A percentile compares a stretch with the other conserved stretches of the same genome.
Evolutionary conservation across 2,329 filamentous ascomycete genomes (phyloP).

Genomic region (Massarina eburnea): DNA sequence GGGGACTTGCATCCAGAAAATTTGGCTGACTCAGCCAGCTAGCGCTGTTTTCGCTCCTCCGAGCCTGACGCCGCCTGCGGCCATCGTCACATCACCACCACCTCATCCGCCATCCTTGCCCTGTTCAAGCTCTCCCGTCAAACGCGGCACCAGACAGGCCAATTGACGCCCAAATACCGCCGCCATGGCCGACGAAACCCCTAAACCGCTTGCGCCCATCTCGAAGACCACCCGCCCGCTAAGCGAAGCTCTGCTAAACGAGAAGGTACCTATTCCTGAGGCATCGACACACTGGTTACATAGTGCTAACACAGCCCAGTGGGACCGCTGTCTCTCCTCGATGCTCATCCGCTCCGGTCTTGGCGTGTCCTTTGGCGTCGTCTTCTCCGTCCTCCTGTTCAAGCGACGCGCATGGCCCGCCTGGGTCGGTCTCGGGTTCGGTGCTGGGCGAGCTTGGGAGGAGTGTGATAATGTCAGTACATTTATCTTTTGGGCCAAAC

Average conservation of each 20-base stretch:
- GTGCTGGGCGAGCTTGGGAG: slow-evolving; percentile 94
- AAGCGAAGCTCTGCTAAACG: slow-evolving; percentile 96
- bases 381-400: slow-evolving; percentile 98
- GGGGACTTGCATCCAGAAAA: slow-evolving; percentile 19
- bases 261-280: slow-evolving; percentile 71
- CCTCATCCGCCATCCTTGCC: slow-evolving; percentile 4
- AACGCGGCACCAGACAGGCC: slow-evolving; percentile 20
- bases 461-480: slow-evolving; percentile 79
- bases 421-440: slow-evolving; percentile 92
- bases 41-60: slow-evolving; percentile 6
- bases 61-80: slow-evolving; percentile 15
- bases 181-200: slow-evolving; percentile 62
- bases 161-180: slow-evolving; percentile 30
- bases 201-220: slow-evolving; percentile 60
- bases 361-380: slow-evolving; percentile 93
- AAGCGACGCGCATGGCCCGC: slow-evolving; percentile 97
- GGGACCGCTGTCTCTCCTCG: slow-evolving; percentile 98
- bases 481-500: background rate
- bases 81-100: slow-evolving; percentile 14
- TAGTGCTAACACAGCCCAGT: slow-evolving; percentile 69
- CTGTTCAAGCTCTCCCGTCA: slow-evolving; percentile 14
- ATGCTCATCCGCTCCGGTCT: slow-evolving; percentile 95
- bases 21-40: slow-evolving; percentile 17
- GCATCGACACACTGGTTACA: too few relatives aligned
- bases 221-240: slow-evolving; percentile 75